Conservation (phyloP, 108 stramenopile genomes). For the Aurantiochytrium sp. region DNA sequence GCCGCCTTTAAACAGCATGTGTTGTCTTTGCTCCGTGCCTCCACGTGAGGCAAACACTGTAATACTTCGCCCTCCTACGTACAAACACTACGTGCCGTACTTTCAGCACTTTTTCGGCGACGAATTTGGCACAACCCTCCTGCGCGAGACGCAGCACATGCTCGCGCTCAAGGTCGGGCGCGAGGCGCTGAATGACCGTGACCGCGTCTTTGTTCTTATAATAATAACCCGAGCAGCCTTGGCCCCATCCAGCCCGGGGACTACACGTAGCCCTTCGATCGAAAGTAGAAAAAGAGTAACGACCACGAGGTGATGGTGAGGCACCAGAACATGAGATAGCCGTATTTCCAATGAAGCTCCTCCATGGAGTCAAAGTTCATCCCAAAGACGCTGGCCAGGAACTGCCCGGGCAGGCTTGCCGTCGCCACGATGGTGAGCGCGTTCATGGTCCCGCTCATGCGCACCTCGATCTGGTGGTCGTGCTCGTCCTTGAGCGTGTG, state of each 20-base stretch:
- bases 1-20: too few species aligned
- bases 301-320: not conserved
- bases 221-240: too few species aligned
- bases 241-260: too few species aligned
- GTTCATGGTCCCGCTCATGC: constrained; percentile 49
- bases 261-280: not conserved
- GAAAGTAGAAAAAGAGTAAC: not conserved
- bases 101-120: constrained; percentile 4
- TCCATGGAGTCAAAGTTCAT: constrained; percentile 51
- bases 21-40: too few species aligned
- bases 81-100: not conserved
- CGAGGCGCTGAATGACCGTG: too few species aligned
- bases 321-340: constrained; percentile 49
- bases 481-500: constrained; percentile 32
- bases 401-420: constrained; percentile 42
- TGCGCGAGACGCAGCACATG: not conserved
- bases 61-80: too few species aligned
- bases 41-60: too few species aligned
- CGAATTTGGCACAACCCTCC: not conserved
- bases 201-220: too few species aligned
- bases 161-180: not conserved
- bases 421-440: constrained; percentile 45
- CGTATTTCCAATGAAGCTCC: constrained; percentile 36
- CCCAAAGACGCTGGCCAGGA: constrained; percentile 42
- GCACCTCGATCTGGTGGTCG: constrained; percentile 37